Evolutionary conservation across 176 grass and related monocot species (phyloP).

Genomic region (Carex myosuroides): DNA sequence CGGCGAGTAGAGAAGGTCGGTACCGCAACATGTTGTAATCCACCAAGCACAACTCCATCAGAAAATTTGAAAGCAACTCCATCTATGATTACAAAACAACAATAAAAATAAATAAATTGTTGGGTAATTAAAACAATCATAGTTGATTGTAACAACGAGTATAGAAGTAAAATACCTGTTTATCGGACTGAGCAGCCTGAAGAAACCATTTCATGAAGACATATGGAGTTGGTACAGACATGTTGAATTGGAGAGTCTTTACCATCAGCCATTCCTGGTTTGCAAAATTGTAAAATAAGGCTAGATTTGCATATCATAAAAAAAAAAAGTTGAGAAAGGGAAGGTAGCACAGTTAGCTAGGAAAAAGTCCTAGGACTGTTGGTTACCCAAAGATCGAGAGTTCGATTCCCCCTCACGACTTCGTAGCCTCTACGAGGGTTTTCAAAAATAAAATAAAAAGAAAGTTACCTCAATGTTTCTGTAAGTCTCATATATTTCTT

Average conservation of each 20-base stretch:
- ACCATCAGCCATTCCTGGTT: conserved; percentile 62
- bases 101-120: not conserved
- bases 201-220: conserved; percentile 91
- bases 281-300: too few species aligned
- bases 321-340: too few species aligned
- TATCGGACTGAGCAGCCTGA: conserved; percentile 75
- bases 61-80: conserved; percentile 66
- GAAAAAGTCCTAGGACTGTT: too few species aligned
- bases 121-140: not conserved
- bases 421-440: too few species aligned
- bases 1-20: conserved; percentile 62
- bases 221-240: conserved; percentile 83
- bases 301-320: not conserved
- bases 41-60: conserved; percentile 70
- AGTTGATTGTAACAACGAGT: conserved; percentile 2
- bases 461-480: conserved; percentile 52
- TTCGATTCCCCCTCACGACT: too few species aligned
- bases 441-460: too few species aligned
- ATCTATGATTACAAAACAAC: conserved; percentile 32
- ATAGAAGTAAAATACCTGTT: conserved; percentile 34
- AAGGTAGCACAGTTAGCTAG: too few species aligned
- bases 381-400: too few species aligned
- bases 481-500: conserved; percentile 67
- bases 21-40: conserved; percentile 83
- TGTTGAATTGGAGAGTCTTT: conserved; percentile 65